Evolutionary conservation across 805 yeast species (phyloP).

Genomic region (Candida endomychidarum): DNA sequence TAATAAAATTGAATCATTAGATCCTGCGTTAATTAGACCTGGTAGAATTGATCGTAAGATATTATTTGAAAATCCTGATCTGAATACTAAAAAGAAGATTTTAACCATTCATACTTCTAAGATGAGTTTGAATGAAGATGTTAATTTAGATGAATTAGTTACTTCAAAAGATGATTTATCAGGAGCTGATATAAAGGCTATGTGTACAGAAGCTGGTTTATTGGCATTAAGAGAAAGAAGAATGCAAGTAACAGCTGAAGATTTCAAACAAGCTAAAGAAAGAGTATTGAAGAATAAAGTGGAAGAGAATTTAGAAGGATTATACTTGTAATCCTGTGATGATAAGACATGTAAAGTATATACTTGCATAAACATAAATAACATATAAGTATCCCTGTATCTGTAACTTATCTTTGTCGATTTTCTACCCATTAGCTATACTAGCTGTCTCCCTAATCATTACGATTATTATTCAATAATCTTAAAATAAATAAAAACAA

Average conservation of each 20-base stretch:
- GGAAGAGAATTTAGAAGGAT: slow-evolving; percentile 93
- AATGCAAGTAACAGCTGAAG: slow-evolving; percentile 95
- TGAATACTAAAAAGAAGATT: slow-evolving; percentile 89
- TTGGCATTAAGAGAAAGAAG: slow-evolving; percentile 94
- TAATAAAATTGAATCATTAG: slow-evolving; percentile 88
- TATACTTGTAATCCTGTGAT: slow-evolving; percentile 51
- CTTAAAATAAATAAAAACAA: slow-evolving; percentile 75
- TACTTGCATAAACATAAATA: slow-evolving; percentile 1
- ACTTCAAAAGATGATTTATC: slow-evolving; percentile 90
- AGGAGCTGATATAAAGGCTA: slow-evolving; percentile 97
- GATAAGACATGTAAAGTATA: background rate
- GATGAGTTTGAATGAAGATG: slow-evolving; percentile 87
- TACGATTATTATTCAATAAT: slow-evolving; percentile 11
- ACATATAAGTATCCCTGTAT: too few relatives aligned
- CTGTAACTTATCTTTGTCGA: too few relatives aligned
- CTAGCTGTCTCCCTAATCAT: background rate
- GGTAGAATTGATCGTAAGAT: slow-evolving; percentile 97
- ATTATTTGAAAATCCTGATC: slow-evolving; percentile 93
- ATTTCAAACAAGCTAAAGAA: slow-evolving; percentile 90
- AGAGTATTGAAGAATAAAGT: slow-evolving; percentile 94
- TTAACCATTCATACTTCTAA: slow-evolving; percentile 88
- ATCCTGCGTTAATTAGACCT: slow-evolving; percentile 95
- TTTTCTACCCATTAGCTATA: too few relatives aligned
- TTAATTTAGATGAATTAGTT: slow-evolving; percentile 84
- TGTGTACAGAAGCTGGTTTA: slow-evolving; percentile 96